Evolutionary conservation across 1,284 basidiomycete genomes (phyloP).

Genomic region (Trametes hirsuta): DNA sequence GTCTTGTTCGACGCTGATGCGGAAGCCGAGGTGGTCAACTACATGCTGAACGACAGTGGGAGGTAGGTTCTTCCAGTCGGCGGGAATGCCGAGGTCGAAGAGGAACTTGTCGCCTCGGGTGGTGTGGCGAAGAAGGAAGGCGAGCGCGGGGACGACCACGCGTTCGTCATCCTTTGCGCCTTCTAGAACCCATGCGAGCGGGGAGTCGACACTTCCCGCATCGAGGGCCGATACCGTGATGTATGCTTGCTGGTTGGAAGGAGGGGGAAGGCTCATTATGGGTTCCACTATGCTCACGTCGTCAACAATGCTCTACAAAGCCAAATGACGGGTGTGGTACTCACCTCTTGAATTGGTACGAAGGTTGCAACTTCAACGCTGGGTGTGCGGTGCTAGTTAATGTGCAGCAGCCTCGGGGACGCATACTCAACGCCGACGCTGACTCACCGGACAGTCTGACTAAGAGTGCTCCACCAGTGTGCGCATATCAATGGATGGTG

Average conservation of each 20-base stretch:
- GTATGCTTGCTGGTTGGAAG: constrained; percentile 21
- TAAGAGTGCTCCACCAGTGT: too few species aligned
- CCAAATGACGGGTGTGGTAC: too few species aligned
- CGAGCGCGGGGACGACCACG: constrained; percentile 42
- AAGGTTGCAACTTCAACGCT: too few species aligned
- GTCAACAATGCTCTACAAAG: too few species aligned
- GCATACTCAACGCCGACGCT: too few species aligned
- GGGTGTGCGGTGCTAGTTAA: too few species aligned
- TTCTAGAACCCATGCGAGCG: constrained; percentile 42
- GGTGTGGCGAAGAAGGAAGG: constrained; percentile 54
- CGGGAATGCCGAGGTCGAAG: constrained; percentile 57
- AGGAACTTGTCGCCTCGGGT: constrained; percentile 41
- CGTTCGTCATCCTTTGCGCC: constrained; percentile 32
- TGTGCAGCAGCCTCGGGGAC: too few species aligned
- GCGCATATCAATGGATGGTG: too few species aligned
- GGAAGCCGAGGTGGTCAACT: constrained; percentile 13
- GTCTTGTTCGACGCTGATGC: constrained; percentile 42
- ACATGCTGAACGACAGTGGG: constrained; percentile 11
- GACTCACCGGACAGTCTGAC: too few species aligned
- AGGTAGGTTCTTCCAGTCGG: constrained; percentile 34
- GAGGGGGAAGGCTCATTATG: constrained; percentile 14
- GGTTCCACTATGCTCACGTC: not conserved
- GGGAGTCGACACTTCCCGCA: constrained; percentile 44
- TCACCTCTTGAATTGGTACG: too few species aligned
- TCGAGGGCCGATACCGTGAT: constrained; percentile 52